These are phyloP conservation scores for Sarocladiaceae sp. DNA, from an alignment of 2,329 filamentous ascomycete species.

Conservation along the genomic window DNA sequence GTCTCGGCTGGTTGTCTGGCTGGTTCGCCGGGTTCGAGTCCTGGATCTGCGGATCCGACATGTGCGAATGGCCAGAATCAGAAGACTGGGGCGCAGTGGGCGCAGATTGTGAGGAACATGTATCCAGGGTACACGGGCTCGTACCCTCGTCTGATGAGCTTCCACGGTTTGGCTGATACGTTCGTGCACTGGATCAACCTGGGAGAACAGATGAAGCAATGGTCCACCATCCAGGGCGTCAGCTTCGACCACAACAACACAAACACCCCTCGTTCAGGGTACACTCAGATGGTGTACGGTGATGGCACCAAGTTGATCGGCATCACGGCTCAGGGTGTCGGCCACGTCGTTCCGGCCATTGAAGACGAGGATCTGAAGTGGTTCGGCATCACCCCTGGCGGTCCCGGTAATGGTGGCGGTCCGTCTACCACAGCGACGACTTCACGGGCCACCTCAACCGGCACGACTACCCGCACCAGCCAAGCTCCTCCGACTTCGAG, in stretches of 20 bases:
- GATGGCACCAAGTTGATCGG: conserved; percentile 27
- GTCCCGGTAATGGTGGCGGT: not conserved
- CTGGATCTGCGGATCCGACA: conserved; percentile 32
- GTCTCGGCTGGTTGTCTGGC: conserved; percentile 47
- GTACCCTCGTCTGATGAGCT: conserved; percentile 52
- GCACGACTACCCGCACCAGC: not conserved
- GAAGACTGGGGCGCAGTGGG: conserved; percentile 34
- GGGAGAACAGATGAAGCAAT: conserved; percentile 17
- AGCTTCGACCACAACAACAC: conserved; percentile 21
- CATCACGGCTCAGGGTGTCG: conserved; percentile 23
- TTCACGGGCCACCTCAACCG: not conserved
- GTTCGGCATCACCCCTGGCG: conserved; percentile 14
- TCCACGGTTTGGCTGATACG: conserved; percentile 41
- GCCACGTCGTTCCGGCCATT: conserved; percentile 24
- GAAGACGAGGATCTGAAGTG: conserved; percentile 15
- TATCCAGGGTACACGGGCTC: conserved; percentile 43
- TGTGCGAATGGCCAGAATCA: conserved; percentile 46
- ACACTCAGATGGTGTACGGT: conserved; percentile 28
- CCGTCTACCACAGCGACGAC: conserved; percentile 1
- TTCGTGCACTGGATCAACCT: conserved; percentile 13
- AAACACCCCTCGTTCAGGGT: conserved; percentile 21
- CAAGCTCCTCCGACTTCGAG: not conserved
- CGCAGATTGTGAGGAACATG: conserved; percentile 34
- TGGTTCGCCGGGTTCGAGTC: conserved; percentile 32
- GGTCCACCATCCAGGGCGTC: conserved; percentile 15